Evolutionary conservation across 345 rosid genomes (phyloP), one percentile per base, ranked within the genome.

Genomic region (Euphorbia pulcherrima): DNA sequence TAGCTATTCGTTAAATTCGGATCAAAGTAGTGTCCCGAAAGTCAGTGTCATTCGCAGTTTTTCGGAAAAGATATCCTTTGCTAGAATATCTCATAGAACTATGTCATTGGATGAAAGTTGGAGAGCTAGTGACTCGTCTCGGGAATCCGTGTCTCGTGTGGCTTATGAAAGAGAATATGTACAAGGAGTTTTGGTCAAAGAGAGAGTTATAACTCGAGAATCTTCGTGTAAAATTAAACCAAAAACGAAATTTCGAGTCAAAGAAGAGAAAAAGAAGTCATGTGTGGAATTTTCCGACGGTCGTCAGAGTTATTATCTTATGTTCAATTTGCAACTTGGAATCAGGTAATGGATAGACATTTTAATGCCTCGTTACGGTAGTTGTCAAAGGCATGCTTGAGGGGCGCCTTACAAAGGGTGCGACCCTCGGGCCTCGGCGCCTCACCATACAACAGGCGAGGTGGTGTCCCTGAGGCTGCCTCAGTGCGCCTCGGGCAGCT

Each of bases 271-370:
- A 68, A 73, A 72, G 65, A 88, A 75, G 69, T 76, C 75, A 26
- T 83, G 83, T 18, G 35, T 74, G 70, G 78, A 77, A 66, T 72
- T 80, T 76, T 76, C 86, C 17, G 76, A 67, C 41, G 80, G 86
- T 60, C 72, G 73, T 46, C 84, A 79, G 69, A 87, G 87, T 80
- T 77, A 85, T 74, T 85, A 78, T 75, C 78, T 90, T 50, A 90
- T 83, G 96, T 90, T 90, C 30, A 90, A 87, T 80, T 83, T 93
- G 82, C 98, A 93, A 82, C 92, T 90, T 68, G 98, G 98, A 68
- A 92, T 92, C 84, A 90, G 96, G 96, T 92, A 86, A 69, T 69
- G 47, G 63, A 64, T 77, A 39, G 18, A 41, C 7, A 9, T 28
- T 18, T 62, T 21, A 26, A 35, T 35, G 29, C 1, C 35, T 48